Evolutionary conservation across 2,329 filamentous ascomycete species (phyloP), one percentile per base, ranked within the genome.

Genomic region (Neopestalotiopsis rosae): DNA sequence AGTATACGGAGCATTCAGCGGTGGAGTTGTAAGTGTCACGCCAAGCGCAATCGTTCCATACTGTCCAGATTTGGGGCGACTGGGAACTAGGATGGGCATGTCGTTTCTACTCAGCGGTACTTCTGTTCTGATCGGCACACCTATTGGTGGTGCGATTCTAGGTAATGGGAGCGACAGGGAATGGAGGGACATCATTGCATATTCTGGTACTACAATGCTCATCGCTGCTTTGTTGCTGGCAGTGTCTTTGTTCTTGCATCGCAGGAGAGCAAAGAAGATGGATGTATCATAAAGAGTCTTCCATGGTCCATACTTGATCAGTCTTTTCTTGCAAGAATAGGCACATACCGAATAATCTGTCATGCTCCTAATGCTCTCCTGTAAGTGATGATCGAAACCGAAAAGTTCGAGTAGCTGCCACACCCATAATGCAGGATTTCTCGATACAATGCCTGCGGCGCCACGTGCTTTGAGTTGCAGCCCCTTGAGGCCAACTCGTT

Each of bases 71-170:
- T 17, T 76, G 42, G 56, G 61, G 14, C 71, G 72, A 1, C 70
- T 82, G 1, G 83, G 83, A 4, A 80, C 80, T 1, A 72, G 83
- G 52, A 79, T 85, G 73, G 84, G 84, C 4, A 83, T 85, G 80
- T 73, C 69, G 4, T 82, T 82, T 24, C 67, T 76, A 10, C 49
- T 76, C 10, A 68, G 74, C 5, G 80, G 81, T 81, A 74, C 89
- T 77, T 28, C 88, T 80, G 69, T 89, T 80, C 73, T 90, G 81
- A 71, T 88, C 1, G 80, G 81, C 0, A 90, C 71, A 76, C 84
- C 71, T 78, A 87, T 76, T 81, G 86, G 77, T 82, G 80, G 89
- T 79, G 89, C 75, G 66, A 85, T 80, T 75, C 76, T 82, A 67
- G 76, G 76, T 1, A 70, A 69, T 4, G 74, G 73, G 30, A 72